phyloP scores from a whole-genome alignment of 495 filamentous ascomycete genomes.

The Tuber brumale region DNA sequence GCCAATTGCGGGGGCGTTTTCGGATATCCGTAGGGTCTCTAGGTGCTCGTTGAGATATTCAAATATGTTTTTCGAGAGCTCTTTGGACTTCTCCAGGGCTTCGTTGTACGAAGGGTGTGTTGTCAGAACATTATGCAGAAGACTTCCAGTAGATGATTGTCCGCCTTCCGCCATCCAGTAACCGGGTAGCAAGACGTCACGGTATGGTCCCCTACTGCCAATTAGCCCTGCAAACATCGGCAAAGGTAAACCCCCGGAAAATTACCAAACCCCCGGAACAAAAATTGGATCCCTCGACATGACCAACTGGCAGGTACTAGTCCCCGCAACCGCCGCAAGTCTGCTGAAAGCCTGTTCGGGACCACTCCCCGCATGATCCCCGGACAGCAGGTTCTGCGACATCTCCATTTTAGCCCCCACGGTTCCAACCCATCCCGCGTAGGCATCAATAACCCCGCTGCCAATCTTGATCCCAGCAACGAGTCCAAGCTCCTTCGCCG shows the following conservation, averaged over 20 bases:
- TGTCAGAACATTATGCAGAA: slow-evolving; percentile 87
- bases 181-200: slow-evolving; percentile 80
- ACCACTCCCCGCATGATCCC: slow-evolving; percentile 62
- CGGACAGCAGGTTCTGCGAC: slow-evolving; percentile 54
- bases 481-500: slow-evolving; percentile 76
- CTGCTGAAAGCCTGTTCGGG: slow-evolving; percentile 86
- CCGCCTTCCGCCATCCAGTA: slow-evolving; percentile 97
- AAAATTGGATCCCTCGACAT: slow-evolving; percentile 91
- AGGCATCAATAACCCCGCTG: slow-evolving; percentile 94
- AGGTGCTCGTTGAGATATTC: slow-evolving; percentile 90
- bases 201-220: slow-evolving; percentile 63
- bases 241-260: neutral
- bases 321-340: slow-evolving; percentile 91
- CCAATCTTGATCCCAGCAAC: slow-evolving; percentile 83
- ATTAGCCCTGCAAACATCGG: slow-evolving; percentile 6
- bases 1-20: slow-evolving; percentile 65
- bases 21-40: slow-evolving; percentile 60
- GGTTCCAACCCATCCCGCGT: slow-evolving; percentile 96
- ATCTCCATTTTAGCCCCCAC: slow-evolving; percentile 90
- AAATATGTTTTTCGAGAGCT: slow-evolving; percentile 76
- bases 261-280: slow-evolving; percentile 78
- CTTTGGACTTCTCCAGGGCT: slow-evolving; percentile 66
- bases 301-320: slow-evolving; percentile 91
- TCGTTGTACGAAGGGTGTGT: slow-evolving; percentile 83
- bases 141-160: slow-evolving; percentile 88